These are phyloP conservation scores for Sugiyamaella castrensis DNA, from an alignment of 1,139 yeast species.

Conservation along the genomic window DNA sequence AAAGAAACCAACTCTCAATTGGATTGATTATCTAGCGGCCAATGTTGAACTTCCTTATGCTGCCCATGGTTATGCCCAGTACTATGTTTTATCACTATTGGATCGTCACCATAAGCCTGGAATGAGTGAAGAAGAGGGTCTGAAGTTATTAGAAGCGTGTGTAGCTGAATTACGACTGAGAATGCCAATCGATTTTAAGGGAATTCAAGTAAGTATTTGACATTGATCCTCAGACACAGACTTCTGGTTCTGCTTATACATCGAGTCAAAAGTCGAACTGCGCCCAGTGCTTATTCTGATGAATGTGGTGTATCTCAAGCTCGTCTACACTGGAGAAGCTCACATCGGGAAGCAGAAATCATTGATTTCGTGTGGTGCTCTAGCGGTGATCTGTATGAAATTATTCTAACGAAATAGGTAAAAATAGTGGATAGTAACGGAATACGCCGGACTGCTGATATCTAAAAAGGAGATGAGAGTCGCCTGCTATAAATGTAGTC, in stretches of 20 bases:
- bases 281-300: too few species aligned
- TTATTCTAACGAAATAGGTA: too few species aligned
- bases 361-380: too few species aligned
- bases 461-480: too few species aligned
- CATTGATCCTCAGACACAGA: too few species aligned
- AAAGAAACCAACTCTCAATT: conserved; percentile 66
- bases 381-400: too few species aligned
- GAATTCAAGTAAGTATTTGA: conserved; percentile 53
- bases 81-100: conserved; percentile 82
- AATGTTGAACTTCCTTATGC: conserved; percentile 90
- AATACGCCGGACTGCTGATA: conserved; percentile 46
- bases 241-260: too few species aligned
- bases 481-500: too few species aligned
- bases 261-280: too few species aligned
- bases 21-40: conserved; percentile 95
- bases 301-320: too few species aligned
- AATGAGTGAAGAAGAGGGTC: conserved; percentile 75
- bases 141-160: conserved; percentile 69
- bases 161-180: conserved; percentile 75
- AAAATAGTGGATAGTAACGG: conserved; percentile 63
- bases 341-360: too few species aligned
- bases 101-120: conserved; percentile 87
- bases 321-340: too few species aligned
- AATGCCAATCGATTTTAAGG: conserved; percentile 96
- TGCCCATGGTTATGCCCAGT: conserved; percentile 96